Base-by-base conservation (phyloP, 1,284 basidiomycete genomes). In the Psilocybe mexicana region DNA sequence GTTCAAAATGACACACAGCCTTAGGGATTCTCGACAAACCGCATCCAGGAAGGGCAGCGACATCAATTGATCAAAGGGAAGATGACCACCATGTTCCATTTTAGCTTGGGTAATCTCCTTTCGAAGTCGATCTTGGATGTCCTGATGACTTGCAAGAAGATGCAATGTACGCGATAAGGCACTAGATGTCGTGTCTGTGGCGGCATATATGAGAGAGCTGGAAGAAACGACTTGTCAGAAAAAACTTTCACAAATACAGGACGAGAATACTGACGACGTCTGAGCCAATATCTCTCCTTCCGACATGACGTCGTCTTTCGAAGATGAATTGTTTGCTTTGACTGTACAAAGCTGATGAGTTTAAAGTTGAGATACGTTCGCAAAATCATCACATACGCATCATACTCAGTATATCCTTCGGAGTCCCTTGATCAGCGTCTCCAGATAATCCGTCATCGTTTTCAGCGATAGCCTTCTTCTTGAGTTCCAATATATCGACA, bases 331-430 rank as follows among this genome's bases (percentile, higher is more conserved):
- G 53, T 71, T 72, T 10, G 65, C 67, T 47, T 57, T 65, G 58
- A 71, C 71, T 71, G 40, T 3, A 24, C 8, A 24, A 44, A 36
- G 8, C 25, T 36, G 33, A 25, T 23, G n/a, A 12, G 38, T 33
- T 1, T 6, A 26, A 18, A 44, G 25, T 30, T 18, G 10, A n/a
- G 43, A 45, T n/a, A 25, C 7, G 18, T 18, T 18, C 18, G 18
- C 18, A 18, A 18, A 18, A 18, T 18, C 18, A 18, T 12, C 68
- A 33, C 79, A 60, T 59, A 76, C 74, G 66, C 40, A 82, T 73
- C n/a, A 81, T 73, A 54, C 77, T 80, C 61, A 80, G 71, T 47
- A 81, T 70, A 61, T 82, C 80, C 52, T 76, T 77, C 18, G 18
- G 18, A 0, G 18, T 18, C 5, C 76, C 78, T 48, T 72, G 64